Conservation (phyloP, 148 eudicot genomes). For the Rhododendron henanense region DNA sequence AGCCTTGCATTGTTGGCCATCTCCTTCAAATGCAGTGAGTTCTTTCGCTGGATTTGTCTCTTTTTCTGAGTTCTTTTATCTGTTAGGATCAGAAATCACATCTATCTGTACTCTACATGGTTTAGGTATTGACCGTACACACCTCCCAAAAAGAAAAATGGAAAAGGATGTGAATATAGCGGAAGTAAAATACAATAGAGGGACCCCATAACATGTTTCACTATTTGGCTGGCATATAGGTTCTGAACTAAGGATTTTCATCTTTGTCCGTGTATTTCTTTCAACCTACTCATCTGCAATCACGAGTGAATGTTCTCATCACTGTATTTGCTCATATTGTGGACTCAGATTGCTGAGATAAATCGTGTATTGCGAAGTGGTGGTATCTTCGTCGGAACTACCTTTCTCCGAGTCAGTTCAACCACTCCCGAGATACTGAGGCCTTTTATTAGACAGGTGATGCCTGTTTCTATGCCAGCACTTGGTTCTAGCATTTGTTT, state of each 20-base stretch:
- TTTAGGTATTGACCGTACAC: neutral
- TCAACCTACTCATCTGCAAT: neutral
- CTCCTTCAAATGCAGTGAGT: conserved; percentile 93
- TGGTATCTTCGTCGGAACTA: conserved; percentile 85
- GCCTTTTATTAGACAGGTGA: conserved; percentile 69
- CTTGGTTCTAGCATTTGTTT: neutral
- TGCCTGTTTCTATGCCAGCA: neutral
- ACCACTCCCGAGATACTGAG: conserved; percentile 67
- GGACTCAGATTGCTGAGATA: conserved; percentile 79
- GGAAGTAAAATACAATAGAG: neutral
- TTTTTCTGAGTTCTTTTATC: neutral
- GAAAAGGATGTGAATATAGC: neutral
- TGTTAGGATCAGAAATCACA: neutral
- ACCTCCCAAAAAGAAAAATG: neutral
- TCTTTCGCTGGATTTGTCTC: neutral
- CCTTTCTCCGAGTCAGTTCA: conserved; percentile 75
- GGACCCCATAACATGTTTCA: neutral
- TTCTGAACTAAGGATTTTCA: neutral
- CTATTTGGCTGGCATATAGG: neutral
- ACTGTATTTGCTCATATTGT: conserved; percentile 1
- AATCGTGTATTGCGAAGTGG: conserved; percentile 83
- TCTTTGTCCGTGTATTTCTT: neutral
- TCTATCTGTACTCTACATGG: neutral
- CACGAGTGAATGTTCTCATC: neutral
- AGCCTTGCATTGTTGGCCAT: conserved; percentile 99